Evolutionary conservation across 805 yeast species (phyloP), one percentile per base, ranked within the genome.

Genomic region (Kodamaea sagamina): DNA sequence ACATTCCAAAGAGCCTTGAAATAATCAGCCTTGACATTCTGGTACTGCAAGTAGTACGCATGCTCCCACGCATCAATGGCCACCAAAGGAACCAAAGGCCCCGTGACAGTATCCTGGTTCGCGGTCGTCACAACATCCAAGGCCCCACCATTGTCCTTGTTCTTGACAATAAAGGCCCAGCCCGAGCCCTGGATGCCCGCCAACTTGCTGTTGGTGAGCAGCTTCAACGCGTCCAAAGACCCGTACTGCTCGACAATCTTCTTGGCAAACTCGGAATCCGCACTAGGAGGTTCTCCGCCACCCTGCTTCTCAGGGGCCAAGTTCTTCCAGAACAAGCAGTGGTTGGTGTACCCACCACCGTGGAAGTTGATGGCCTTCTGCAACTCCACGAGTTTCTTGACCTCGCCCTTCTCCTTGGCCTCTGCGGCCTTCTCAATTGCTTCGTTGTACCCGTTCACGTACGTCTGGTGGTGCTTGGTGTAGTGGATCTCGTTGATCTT

Each of bases 21-120:
- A 74, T 89, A 89, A 61, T 89, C 96, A 35, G 67, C 95, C 77
- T 89, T 89, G 62, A 84, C 89, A 72, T 89, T 89, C 72, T 86
- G 84, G 75, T 89, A 89, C 69, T 89, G 96, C 68, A 89, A 76
- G 77, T 89, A 89, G 77, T 89, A 89, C 43, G 97, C 96, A 62
- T 89, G 97, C 70, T 89, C 97, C 97, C 97, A 89, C 47, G 96
- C 95, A 58, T 89, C 97, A 61, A 89, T 86, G 42, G 96, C 96
- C 44, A 89, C 77, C 57, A 89, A 69, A 35, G 96, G 95, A 36
- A 78, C 71, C 63, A 79, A 75, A 7, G 78, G 63, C 38, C 87
- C 86, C 38, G 81, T 72, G 31, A 86, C 89, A 12, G 93, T 86
- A 68, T 89, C 96, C 71, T 89, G 97, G 75, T 89, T 89, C 54